Evolutionary conservation across 139 green algal genomes (phyloP).

Genomic region (Micractinium sp.): DNA sequence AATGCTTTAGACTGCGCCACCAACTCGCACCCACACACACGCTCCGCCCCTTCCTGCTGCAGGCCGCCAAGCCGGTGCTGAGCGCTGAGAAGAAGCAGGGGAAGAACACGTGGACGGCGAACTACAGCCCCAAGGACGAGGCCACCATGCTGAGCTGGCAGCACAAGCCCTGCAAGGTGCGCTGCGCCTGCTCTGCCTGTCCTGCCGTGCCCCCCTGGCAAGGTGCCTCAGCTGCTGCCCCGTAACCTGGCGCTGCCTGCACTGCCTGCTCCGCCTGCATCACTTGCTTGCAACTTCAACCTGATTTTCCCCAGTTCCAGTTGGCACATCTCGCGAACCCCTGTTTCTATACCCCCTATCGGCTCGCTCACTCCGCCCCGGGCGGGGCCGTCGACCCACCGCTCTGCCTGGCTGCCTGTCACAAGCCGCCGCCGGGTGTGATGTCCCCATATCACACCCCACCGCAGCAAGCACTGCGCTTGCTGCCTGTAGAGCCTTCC

Average conservation of each 20-base stretch:
- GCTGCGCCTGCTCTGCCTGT: neutral
- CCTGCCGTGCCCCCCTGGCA: neutral
- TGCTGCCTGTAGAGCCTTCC: too few species aligned
- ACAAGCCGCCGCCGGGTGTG: too few species aligned
- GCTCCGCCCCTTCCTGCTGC: neutral
- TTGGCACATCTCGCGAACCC: too few species aligned
- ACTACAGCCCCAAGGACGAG: conserved; percentile 22
- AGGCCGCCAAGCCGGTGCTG: conserved; percentile 21
- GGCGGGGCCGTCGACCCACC: too few species aligned
- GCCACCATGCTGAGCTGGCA: conserved; percentile 29
- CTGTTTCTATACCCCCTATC: too few species aligned
- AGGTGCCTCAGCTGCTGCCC: neutral
- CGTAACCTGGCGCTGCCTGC: neutral
- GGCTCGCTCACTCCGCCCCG: too few species aligned
- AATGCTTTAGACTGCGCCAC: neutral
- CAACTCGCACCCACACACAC: neutral
- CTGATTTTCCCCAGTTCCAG: too few species aligned
- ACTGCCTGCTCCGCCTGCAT: neutral
- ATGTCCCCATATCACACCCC: too few species aligned
- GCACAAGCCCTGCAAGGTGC: conserved; percentile 43
- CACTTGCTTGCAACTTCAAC: too few species aligned
- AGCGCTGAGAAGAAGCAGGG: conserved; percentile 9
- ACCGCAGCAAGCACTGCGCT: too few species aligned
- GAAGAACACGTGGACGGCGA: conserved; percentile 18
- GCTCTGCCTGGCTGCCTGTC: too few species aligned